Evolutionary conservation across 768 basidiomycete species (phyloP), one percentile per base, ranked within the genome.

Genomic region (Leucocoprinus leucothites): DNA sequence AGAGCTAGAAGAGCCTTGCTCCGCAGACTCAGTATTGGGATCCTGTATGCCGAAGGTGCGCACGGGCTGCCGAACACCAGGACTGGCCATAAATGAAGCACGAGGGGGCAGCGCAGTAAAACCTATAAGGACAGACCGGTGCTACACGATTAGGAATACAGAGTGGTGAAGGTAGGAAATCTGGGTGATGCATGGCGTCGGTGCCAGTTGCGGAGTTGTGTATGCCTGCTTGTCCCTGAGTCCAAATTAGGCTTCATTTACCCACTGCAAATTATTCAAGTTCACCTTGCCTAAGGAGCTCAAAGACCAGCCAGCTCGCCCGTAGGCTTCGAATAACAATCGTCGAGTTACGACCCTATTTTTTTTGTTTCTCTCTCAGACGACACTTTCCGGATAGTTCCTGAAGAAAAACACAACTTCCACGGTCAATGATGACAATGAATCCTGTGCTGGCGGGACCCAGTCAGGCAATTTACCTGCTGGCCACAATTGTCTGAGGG

Each of bases 41-140:
- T 58, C 60, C 34, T 57, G 60, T 36, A 52, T 47, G 35, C 60
- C 60, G 44, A 61, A 61, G 1, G 58, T 57, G 22, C 60, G 55
- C 40, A 61, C 51, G 41, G 58, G 51, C 36, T 54, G 51, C 19
- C 45, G 58, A 31, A 44, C 3, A 35, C 47, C 41, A 34, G 47
- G 47, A 41, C 47, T 56, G 38, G 47, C 26, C 54, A 56, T 56
- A 49, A 48, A 56, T 56, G 48, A 56, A 56, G 46, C n/a, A 46
- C 44, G 14, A 25, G 24, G 19, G 22, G 5, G 18, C 44, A 21
- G 35, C 5, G 3, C 24, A 14, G 52, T 8, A 36, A 3, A 31
- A 53, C 25, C 41, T 44, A 53, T 47, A 13, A 41, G 26, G 28
- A 41, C n/a, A 54, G 46, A 38, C 36, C 2, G 36, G 46, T 41